These are phyloP conservation scores for Bipolaris sorokiniana DNA, from an alignment of 2,329 filamentous ascomycete species.

Conservation along the genomic window DNA sequence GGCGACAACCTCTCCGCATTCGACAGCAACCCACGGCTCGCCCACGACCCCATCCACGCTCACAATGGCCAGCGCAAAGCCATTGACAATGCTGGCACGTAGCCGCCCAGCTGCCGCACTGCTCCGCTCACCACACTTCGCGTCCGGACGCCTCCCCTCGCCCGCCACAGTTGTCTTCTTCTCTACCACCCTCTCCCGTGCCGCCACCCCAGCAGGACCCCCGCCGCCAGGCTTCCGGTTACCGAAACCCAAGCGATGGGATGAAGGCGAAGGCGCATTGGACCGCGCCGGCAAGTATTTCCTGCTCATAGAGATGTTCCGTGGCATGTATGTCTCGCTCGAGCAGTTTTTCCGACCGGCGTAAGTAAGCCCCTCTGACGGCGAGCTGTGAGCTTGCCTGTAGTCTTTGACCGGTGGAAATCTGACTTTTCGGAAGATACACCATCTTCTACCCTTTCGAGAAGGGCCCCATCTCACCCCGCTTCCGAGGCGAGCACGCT, in stretches of 20 bases:
- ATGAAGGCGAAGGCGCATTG: slow-evolving; percentile 77
- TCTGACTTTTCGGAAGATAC: slow-evolving; percentile 66
- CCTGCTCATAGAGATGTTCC: slow-evolving; percentile 90
- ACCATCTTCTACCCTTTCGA: slow-evolving; percentile 99
- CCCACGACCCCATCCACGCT: slow-evolving; percentile 36
- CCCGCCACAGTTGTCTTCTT: slow-evolving; percentile 63
- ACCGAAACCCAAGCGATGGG: slow-evolving; percentile 75
- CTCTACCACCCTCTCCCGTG: slow-evolving; percentile 66
- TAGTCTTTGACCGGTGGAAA: slow-evolving; percentile 1
- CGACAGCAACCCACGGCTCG: slow-evolving; percentile 31
- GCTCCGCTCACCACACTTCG: slow-evolving; percentile 44
- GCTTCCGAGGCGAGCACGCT: slow-evolving; percentile 98
- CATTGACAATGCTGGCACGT: slow-evolving; percentile 57
- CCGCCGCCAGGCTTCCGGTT: slow-evolving; percentile 83
- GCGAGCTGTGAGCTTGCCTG: slow-evolving; percentile 11
- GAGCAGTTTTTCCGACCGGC: slow-evolving; percentile 99
- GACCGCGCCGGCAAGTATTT: slow-evolving; percentile 93
- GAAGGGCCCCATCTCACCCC: slow-evolving; percentile 96
- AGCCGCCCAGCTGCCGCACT: slow-evolving; percentile 50
- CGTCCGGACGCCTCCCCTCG: slow-evolving; percentile 46
- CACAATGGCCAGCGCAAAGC: slow-evolving; percentile 57
- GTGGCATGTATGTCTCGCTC: slow-evolving; percentile 96
- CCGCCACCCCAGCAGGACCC: slow-evolving; percentile 73
- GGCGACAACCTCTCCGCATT: slow-evolving; percentile 31
- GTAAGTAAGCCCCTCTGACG: slow-evolving; percentile 65